A percentile compares a stretch with the other conserved stretches of the same genome.
Evolutionary conservation across 306 rosid genomes (phyloP).

Genomic region (Rubus idaeus): DNA sequence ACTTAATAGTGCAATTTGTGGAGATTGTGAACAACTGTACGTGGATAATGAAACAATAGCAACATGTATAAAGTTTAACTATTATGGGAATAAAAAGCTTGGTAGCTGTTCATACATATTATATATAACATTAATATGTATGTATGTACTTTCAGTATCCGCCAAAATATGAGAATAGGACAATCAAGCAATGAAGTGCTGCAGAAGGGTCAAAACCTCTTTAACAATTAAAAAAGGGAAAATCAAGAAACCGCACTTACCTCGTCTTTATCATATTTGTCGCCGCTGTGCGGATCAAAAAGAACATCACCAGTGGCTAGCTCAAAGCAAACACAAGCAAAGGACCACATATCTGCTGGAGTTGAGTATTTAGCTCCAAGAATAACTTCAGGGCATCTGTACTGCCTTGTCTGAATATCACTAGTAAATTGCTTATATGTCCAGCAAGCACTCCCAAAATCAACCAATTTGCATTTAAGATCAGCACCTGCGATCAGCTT

Average conservation of each 20-base stretch:
- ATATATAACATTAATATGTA: neutral
- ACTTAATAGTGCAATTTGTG: neutral
- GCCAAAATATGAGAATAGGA: neutral
- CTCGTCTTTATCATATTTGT: slow-evolving; percentile 88
- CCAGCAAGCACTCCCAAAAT: slow-evolving; percentile 95
- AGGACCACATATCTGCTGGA: slow-evolving; percentile 87
- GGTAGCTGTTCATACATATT: neutral
- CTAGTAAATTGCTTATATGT: slow-evolving; percentile 77
- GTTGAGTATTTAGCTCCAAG: slow-evolving; percentile 87
- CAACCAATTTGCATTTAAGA: slow-evolving; percentile 80
- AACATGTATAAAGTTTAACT: neutral
- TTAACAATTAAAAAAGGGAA: neutral
- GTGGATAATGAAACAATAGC: neutral
- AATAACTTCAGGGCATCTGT: slow-evolving; percentile 87
- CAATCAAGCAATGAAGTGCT: neutral
- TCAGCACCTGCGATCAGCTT: slow-evolving; percentile 59
- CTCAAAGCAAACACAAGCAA: slow-evolving; percentile 88
- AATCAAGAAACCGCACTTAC: slow-evolving; percentile 32
- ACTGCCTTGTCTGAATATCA: slow-evolving; percentile 89
- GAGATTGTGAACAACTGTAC: neutral
- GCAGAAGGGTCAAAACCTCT: neutral
- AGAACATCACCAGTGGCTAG: slow-evolving; percentile 86
- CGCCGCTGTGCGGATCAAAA: slow-evolving; percentile 89
- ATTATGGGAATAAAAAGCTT: neutral
- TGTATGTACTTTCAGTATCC: neutral